A percentile compares a stretch with the other conserved stretches of the same genome.
These are phyloP conservation scores for Osmanthus fragrans DNA, from an alignment of 257 asterid genomes.

Conservation along the genomic window DNA sequence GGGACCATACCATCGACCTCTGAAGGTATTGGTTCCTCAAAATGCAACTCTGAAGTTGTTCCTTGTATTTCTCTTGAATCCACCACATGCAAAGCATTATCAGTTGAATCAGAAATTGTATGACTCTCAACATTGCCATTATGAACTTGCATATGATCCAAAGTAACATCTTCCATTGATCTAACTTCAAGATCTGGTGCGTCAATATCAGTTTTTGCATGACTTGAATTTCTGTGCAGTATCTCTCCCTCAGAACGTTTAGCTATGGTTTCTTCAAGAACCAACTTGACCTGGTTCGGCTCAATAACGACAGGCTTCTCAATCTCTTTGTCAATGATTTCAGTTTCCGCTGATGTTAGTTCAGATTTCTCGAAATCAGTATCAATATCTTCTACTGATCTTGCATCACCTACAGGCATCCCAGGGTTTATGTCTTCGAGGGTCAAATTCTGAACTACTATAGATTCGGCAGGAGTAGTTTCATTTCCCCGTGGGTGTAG, in stretches of 20 bases:
- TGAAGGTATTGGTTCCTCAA: conserved; percentile 24
- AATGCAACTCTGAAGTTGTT: conserved; percentile 34
- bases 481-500: conserved; percentile 16
- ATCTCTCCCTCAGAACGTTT: conserved; percentile 6
- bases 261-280: conserved; percentile 1
- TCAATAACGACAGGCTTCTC: conserved; percentile 12
- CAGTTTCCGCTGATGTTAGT: conserved; percentile 22
- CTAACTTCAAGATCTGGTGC: conserved; percentile 34
- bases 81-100: conserved; percentile 22
- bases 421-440: conserved; percentile 24
- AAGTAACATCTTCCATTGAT: conserved; percentile 31
- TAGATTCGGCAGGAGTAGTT: conserved; percentile 15
- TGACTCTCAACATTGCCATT: conserved; percentile 20
- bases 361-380: conserved; percentile 32
- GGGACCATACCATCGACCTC: conserved; percentile 17
- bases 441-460: conserved; percentile 17
- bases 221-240: conserved; percentile 21
- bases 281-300: not conserved
- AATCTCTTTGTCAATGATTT: conserved; percentile 5
- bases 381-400: conserved; percentile 26
- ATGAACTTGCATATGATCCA: conserved; percentile 31
- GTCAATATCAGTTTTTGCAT: conserved; percentile 19
- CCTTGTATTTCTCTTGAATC: conserved; percentile 30
- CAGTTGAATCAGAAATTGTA: conserved; percentile 24
- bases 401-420: conserved; percentile 38